Base-by-base conservation (phyloP, 352 stramenopile genomes). In the Phytophthora tentaculata region DNA sequence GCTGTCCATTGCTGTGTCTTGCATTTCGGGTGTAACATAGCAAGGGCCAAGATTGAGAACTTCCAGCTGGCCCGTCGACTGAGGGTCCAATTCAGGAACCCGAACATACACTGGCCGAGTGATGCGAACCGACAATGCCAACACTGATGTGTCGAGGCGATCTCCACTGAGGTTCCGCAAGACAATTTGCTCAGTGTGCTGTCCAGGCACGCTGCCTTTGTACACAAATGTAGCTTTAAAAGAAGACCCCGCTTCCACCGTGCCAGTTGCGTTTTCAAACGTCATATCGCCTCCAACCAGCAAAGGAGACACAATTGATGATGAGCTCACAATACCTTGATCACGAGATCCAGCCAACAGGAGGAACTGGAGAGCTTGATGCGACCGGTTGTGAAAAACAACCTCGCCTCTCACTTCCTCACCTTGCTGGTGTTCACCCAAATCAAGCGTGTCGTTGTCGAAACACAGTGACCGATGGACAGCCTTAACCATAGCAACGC, bases 21-120 rank as follows among this genome's bases (percentile, higher is more conserved):
- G 83, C 83, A 92, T 93, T 49, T 94, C 86, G 14, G 86, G 82
- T 5, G 85, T 96, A 32, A 96, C 86, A 55, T 95, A 96, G 71
- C 86, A 95, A 1, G 84, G 73, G 0, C 89, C 89, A 32, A 96
- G 53, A 60, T 96, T 76, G 7, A 96, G 63, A 54, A 94, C 73
- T 17, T 93, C 72, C 13, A 96, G 65, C 8, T 84, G 83, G 1
- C 89, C 89, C 1, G 88, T 96, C 12, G 79, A 73, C 61, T 92
- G 81, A 17, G 77, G 80, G 56, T 96, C 89, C 44, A 96, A 71
- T 56, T 94, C 88, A 16, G 88, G 89, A 41, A 96, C 84, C 4
- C 88, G 80, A 32, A 96, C 85, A 61, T 96, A 96, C 1, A 96
- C 88, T 24, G 89, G 89, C 12, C 88, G 74, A 5, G 84, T 90